Evolutionary conservation across 306 rosid genomes (phyloP), one percentile per base, ranked within the genome.

Genomic region (Lathyrus aphaca): DNA sequence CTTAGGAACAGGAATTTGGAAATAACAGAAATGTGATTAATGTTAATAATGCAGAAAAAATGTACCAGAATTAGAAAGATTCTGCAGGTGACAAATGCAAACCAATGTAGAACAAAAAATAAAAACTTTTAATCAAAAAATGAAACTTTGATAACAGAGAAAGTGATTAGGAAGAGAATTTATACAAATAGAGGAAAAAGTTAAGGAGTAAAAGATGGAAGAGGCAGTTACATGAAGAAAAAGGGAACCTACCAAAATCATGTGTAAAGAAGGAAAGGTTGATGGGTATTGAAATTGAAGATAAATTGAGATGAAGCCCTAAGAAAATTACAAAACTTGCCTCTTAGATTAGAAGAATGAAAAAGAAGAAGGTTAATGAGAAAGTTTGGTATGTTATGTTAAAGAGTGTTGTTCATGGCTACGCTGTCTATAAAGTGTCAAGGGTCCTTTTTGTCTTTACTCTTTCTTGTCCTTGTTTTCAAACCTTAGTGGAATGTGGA

Each of bases 391-490:
- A 1, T 51, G 61, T 71, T 63, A 64, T 30, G 19, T 39, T 53
- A 64, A 69, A 67, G 39, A 35, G 39, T 35, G 35, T 75, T 79
- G 68, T 63, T 72, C 82, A 74, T 72, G 84, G 83, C 85, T 69
- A 86, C 79, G 87, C 78, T 86, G 89, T 86, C 86, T 84, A 86
- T 84, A 81, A 81, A 77, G 89, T 87, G 87, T 80, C 85, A 83
- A 74, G 86, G 84, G 79, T 77, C 72, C 75, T 53, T 63, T 63
- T 88, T 88, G 96, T 91, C 92, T 82, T 84, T 80, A 85, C 57
- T 81, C 79, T 85, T 84, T 81, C 72, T 73, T 85, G 84, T 84
- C 82, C 78, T 35, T 35, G 9, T 35, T 10, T 79, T 79, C 82
- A 11, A 76, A 55, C 82, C 81, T 58, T 53, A 77, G 86, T 86